Conservation (phyloP, 2,329 filamentous ascomycete genomes). For the Calonectria pseudoturangicola region DNA sequence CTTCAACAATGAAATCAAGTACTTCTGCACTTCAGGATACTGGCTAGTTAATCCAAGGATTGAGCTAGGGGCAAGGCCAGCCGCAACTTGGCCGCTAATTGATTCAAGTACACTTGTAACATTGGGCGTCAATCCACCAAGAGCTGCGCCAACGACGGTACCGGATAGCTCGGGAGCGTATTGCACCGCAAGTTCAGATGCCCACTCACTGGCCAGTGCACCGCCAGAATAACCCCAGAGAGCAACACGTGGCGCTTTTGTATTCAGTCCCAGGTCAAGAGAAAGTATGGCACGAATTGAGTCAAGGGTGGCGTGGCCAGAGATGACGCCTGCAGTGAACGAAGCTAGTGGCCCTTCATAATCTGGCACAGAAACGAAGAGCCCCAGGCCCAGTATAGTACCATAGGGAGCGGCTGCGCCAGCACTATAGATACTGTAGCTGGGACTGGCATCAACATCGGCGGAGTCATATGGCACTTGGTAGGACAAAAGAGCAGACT, state of each 20-base stretch:
- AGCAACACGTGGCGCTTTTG: constrained; percentile 55
- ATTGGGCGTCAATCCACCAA: constrained; percentile 69
- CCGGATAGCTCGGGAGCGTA: constrained; percentile 71
- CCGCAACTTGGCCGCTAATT: constrained; percentile 54
- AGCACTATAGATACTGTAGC: constrained; percentile 42
- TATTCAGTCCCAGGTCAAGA: constrained; percentile 57
- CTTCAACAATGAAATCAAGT: constrained; percentile 48
- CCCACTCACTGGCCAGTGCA: constrained; percentile 70
- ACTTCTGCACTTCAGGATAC: constrained; percentile 45
- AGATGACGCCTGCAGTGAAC: constrained; percentile 64
- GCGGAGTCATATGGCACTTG: constrained; percentile 52
- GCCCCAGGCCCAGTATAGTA: constrained; percentile 41
- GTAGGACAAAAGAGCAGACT: constrained; percentile 48
- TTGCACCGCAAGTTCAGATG: constrained; percentile 69
- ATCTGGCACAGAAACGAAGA: constrained; percentile 65
- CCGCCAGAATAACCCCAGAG: constrained; percentile 76
- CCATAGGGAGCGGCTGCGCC: background rate
- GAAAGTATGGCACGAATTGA: constrained; percentile 65
- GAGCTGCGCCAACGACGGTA: constrained; percentile 66
- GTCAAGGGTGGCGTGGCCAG: constrained; percentile 67
- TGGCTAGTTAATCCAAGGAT: constrained; percentile 51
- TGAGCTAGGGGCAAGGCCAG: constrained; percentile 47
- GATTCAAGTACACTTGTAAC: constrained; percentile 59
- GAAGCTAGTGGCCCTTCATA: constrained; percentile 66
- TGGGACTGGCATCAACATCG: constrained; percentile 49